Conservation (phyloP, 768 basidiomycete genomes). For the Pisolithus tinctorius region DNA sequence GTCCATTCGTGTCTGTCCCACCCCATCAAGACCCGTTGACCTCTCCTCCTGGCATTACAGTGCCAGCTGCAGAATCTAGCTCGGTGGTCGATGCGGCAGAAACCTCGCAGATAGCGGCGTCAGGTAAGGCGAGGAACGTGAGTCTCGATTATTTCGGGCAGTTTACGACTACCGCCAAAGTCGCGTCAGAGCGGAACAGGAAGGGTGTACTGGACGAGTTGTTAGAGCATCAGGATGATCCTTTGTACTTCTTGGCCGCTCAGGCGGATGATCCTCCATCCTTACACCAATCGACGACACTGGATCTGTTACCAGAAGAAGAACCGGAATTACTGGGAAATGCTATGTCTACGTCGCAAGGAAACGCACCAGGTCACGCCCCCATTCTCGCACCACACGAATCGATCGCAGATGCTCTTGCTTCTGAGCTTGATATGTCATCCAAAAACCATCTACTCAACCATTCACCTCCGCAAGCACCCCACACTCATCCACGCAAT, state of each 20-base stretch:
- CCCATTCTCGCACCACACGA: conserved; percentile 31
- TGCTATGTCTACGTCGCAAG: neutral
- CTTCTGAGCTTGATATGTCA: conserved; percentile 18
- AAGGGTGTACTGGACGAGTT: conserved; percentile 57
- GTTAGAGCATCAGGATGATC: conserved; percentile 61
- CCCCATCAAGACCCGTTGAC: conserved; percentile 46
- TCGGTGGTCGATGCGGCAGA: neutral
- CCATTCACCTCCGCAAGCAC: conserved; percentile 5
- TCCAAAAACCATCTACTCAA: neutral
- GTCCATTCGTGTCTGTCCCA: conserved; percentile 54
- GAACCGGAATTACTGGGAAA: neutral
- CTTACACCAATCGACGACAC: neutral
- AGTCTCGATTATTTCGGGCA: conserved; percentile 53
- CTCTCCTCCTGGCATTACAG: conserved; percentile 1
- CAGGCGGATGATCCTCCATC: conserved; percentile 1
- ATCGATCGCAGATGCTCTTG: conserved; percentile 31
- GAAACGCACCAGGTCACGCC: conserved; percentile 6
- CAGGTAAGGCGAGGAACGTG: conserved; percentile 3
- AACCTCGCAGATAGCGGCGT: too few relatives aligned
- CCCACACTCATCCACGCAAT: conserved; percentile 8
- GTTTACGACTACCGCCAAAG: conserved; percentile 52
- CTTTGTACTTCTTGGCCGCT: conserved; percentile 48
- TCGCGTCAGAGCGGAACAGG: conserved; percentile 44
- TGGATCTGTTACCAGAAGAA: neutral
- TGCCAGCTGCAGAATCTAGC: neutral